phyloP scores from a whole-genome alignment of 108 stramenopile genomes.

The Parmales sp. region DNA sequence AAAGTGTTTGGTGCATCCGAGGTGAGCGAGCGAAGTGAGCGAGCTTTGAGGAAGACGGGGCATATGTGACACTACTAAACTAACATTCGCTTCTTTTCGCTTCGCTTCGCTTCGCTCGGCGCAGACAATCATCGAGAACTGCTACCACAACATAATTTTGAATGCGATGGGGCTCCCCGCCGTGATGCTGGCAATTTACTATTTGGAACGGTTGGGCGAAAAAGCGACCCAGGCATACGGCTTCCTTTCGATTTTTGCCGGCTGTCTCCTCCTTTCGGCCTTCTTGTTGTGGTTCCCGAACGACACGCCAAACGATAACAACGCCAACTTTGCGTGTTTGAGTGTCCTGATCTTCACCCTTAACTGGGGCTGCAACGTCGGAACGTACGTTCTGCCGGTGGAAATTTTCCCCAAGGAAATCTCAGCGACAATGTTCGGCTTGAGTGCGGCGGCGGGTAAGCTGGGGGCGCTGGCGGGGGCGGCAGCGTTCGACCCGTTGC shows the following conservation, averaged over 20 bases:
- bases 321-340: not conserved
- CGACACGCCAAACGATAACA: not conserved
- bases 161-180: slow-evolving; percentile 4
- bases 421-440: not conserved
- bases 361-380: slow-evolving; percentile 15
- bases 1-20: not conserved
- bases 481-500: not conserved
- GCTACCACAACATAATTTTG: not conserved
- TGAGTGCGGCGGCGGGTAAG: not conserved
- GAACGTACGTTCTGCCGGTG: slow-evolving; percentile 5
- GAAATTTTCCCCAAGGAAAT: slow-evolving; percentile 4
- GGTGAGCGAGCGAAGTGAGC: not conserved
- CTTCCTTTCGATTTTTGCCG: not conserved
- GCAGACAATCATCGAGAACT: slow-evolving; percentile 8
- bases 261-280: not conserved
- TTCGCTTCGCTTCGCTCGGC: too few relatives aligned
- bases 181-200: not conserved
- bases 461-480: not conserved
- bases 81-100: too few relatives aligned
- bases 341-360: not conserved
- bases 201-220: not conserved
- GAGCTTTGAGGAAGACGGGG: too few relatives aligned
- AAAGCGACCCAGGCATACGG: not conserved
- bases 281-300: too few relatives aligned
- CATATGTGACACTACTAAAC: too few relatives aligned